These are phyloP conservation scores for Pythium rhizo-oryzae DNA, from an alignment of 352 stramenopile genomes.

Conservation along the genomic window DNA sequence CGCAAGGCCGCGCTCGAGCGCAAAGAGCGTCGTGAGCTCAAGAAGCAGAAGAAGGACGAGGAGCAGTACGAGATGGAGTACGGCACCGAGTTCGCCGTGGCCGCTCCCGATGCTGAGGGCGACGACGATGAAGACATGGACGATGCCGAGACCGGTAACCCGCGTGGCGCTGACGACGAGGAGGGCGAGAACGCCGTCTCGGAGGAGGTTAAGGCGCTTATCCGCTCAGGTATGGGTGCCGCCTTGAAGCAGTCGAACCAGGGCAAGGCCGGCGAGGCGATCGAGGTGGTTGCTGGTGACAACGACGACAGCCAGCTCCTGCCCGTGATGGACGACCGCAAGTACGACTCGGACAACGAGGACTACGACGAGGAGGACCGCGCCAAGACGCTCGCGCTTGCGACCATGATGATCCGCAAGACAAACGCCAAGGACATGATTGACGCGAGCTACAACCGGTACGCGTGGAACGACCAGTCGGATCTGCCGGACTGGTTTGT, in stretches of 20 bases:
- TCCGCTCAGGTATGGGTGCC: conserved; percentile 85
- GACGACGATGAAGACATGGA: conserved; percentile 54
- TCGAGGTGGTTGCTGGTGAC: conserved; percentile 45
- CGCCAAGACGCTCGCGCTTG: conserved; percentile 95
- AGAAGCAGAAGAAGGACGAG: conserved; percentile 85
- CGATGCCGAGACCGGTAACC: conserved; percentile 26
- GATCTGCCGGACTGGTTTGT: conserved; percentile 98
- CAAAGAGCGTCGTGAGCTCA: conserved; percentile 81
- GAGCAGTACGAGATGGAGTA: conserved; percentile 86
- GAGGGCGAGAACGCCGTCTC: conserved; percentile 29
- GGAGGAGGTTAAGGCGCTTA: conserved; percentile 79
- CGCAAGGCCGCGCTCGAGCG: conserved; percentile 93
- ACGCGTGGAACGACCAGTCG: conserved; percentile 97
- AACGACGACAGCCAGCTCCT: conserved; percentile 45
- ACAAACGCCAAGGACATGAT: conserved; percentile 98
- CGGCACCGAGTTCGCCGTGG: conserved; percentile 68
- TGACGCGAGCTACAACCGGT: conserved; percentile 99
- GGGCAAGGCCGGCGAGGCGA: conserved; percentile 34
- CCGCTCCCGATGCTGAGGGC: conserved; percentile 30
- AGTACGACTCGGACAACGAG: conserved; percentile 97
- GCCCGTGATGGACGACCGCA: conserved; percentile 83
- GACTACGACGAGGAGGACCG: conserved; percentile 98
- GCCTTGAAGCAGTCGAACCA: conserved; percentile 30
- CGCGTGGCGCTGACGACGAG: conserved; percentile 7
- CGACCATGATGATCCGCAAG: conserved; percentile 98